Evolutionary conservation across 257 asterid genomes (phyloP).

Genomic region (Anisodus tanguticus): DNA sequence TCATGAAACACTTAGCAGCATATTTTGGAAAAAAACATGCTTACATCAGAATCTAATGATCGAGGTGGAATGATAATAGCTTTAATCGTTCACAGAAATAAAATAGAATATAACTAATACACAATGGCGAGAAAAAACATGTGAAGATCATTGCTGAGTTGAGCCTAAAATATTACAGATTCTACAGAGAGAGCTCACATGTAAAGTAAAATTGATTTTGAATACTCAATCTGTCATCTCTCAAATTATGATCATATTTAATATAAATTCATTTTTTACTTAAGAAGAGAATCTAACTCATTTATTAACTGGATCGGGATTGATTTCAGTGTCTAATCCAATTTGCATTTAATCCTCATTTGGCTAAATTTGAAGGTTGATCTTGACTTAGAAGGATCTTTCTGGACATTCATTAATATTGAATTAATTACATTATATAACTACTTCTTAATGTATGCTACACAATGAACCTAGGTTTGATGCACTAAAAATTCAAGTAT

Average conservation of each 20-base stretch:
- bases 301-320: neutral
- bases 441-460: neutral
- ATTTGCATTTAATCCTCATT: neutral
- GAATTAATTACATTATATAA: neutral
- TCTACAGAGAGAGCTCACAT: neutral
- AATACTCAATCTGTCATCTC: neutral
- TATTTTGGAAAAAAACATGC: neutral
- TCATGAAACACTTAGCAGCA: conserved; percentile 8
- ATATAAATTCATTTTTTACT: neutral
- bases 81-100: neutral
- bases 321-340: neutral
- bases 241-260: neutral
- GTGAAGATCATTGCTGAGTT: neutral
- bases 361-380: neutral
- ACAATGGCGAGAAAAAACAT: neutral
- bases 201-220: neutral
- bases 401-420: neutral
- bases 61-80: neutral
- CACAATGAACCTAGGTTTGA: neutral
- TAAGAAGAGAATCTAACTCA: neutral
- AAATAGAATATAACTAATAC: neutral
- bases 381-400: neutral
- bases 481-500: neutral
- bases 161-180: neutral
- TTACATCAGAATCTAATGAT: neutral